Base-by-base conservation (phyloP, 257 asterid genomes). In the Anisodus acutangulus region DNA sequence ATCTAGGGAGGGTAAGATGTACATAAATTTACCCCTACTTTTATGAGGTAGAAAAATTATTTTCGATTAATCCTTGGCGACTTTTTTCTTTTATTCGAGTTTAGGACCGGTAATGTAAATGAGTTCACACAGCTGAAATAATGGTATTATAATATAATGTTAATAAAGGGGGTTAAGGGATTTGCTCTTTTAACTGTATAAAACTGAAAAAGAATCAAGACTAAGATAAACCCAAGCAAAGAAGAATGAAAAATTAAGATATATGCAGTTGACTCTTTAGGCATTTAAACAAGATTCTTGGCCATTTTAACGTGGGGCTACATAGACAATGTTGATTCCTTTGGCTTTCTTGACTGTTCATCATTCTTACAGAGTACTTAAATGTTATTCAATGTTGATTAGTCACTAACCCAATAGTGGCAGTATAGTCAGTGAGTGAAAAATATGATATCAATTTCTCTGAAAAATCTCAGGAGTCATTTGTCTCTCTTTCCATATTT, bases 401-500 rank as follows among this genome's bases (percentile, higher is more conserved):
- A 78, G 66, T 6, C 15, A 53, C 66, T 31, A 53, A 78, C 31
- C 4, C 82, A 53, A 53, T 55, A 78, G 16, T 63, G 55, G 81
- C 79, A 79, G 85, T 70, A 85, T 66, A 81, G 83, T 68, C 70
- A 82, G 78, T 41, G 81, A 31, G 35, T 31, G 35, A 88, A 85
- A 87, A 74, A 81, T 80, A 81, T 22, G 63, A 12, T 76, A 68
- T 51, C 58, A 71, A 87, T 83, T 87, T 85, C 87, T 88, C 89
- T 80, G 88, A 93, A 89, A 87, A 83, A 83, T 90, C 88, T 87
- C 85, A 11, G 62, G n/a, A 31, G 26, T 78, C 0, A 78, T 78
- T 66, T 76, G 76, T 16, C 53, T 86, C 87, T 60, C 89, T 89
- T 67, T 86, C 87, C 22, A 83, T 82, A 55, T 85, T 83, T 88